These are phyloP conservation scores for Claviceps capensis DNA, from an alignment of 2,329 filamentous ascomycete genomes.

Conservation along the genomic window DNA sequence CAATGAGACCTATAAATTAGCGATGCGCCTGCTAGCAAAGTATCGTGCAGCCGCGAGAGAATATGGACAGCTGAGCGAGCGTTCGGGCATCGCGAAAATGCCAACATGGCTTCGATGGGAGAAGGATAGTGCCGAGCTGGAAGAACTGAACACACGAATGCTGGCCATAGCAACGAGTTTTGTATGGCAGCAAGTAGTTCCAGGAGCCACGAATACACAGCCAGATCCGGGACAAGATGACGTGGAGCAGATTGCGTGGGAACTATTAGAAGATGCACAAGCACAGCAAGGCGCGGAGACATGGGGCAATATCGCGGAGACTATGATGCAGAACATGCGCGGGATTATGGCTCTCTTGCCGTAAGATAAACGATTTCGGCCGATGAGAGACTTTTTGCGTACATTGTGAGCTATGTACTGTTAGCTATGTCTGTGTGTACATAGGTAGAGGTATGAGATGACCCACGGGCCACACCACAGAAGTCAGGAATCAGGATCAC, in stretches of 20 bases:
- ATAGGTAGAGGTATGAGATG: no score
- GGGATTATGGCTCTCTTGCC: slow-evolving; percentile 12
- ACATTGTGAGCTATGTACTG: no score
- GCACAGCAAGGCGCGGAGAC: slow-evolving; percentile 12
- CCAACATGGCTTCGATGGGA: slow-evolving; percentile 19
- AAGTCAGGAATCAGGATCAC: no score
- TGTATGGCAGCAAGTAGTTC: slow-evolving; percentile 16
- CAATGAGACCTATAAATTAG: not conserved
- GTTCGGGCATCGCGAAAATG: slow-evolving; percentile 9
- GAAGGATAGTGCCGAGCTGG: slow-evolving; percentile 18
- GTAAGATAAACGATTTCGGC: not conserved
- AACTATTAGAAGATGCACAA: slow-evolving; percentile 16
- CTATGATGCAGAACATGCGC: slow-evolving; percentile 14
- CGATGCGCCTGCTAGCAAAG: slow-evolving; percentile 5
- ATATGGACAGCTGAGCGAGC: slow-evolving; percentile 13
- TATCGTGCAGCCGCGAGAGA: slow-evolving; percentile 10
- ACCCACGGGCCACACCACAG: no score
- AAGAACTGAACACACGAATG: slow-evolving; percentile 15
- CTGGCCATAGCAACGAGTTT: slow-evolving; percentile 10
- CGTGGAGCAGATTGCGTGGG: slow-evolving; percentile 20
- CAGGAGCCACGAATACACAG: slow-evolving; percentile 6
- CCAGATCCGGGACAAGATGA: slow-evolving; percentile 9
- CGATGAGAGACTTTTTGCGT: not conserved
- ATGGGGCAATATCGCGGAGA: slow-evolving; percentile 19
- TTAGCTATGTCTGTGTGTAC: no score